Conservation (phyloP, 352 stramenopile species). For the Phytophthora sp. region DNA sequence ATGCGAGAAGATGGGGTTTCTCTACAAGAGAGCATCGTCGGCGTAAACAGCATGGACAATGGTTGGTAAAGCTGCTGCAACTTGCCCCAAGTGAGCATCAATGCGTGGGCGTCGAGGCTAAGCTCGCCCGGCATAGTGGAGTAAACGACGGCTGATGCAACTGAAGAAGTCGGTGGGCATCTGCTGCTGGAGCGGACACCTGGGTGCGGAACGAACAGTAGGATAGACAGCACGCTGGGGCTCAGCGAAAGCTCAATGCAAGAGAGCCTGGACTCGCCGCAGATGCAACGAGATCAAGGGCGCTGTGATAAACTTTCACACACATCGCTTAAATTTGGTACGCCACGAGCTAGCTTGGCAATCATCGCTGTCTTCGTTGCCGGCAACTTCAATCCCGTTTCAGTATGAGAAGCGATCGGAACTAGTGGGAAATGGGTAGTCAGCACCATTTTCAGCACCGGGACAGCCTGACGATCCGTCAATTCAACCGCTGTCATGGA, state of each 20-base stretch:
- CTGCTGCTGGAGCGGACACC: slow-evolving; percentile 28
- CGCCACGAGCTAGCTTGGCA: background rate
- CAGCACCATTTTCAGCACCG: slow-evolving; percentile 15
- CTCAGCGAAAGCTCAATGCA: slow-evolving; percentile 21
- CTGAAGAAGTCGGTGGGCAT: slow-evolving; percentile 4
- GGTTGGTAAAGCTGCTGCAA: slow-evolving; percentile 26
- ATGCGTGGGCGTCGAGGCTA: slow-evolving; percentile 1
- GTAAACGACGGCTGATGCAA: slow-evolving; percentile 24
- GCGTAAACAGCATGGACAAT: slow-evolving; percentile 21
- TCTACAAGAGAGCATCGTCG: slow-evolving; percentile 9
- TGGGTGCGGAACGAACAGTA: slow-evolving; percentile 19
- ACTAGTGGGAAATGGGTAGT: slow-evolving; percentile 1
- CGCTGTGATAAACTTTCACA: no score
- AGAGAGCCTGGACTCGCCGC: background rate
- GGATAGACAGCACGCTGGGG: slow-evolving; percentile 4
- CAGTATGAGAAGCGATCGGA: background rate
- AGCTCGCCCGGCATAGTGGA: slow-evolving; percentile 7
- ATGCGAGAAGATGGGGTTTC: slow-evolving; percentile 13
- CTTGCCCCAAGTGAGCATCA: slow-evolving; percentile 19
- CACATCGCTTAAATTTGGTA: slow-evolving; percentile 8
- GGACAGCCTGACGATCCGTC: slow-evolving; percentile 20
- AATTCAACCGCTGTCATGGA: slow-evolving; percentile 21
- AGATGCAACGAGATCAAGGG: no score
- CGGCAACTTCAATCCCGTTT: no score
- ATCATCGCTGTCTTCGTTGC: slow-evolving; percentile 7